A percentile compares a stretch with the other conserved stretches of the same genome.
Evolutionary conservation across 148 eudicot genomes (phyloP).

Genomic region (Simmondsia chinensis): DNA sequence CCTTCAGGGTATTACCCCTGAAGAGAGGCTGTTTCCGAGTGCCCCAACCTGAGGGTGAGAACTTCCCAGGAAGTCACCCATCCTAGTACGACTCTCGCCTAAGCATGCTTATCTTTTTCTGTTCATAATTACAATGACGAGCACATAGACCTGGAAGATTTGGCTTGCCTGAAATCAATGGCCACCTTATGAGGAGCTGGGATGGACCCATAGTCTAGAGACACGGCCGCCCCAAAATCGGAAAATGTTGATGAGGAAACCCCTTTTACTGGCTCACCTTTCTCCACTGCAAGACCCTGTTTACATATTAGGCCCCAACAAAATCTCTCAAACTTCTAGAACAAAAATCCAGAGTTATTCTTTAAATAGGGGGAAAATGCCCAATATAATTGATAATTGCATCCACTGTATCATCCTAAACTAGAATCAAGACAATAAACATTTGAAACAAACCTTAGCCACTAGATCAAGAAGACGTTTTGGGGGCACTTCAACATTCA

Average conservation of each 20-base stretch:
- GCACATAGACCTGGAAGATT: too few relatives aligned
- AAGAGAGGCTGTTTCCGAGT: too few relatives aligned
- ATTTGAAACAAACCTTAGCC: slow-evolving; percentile 51
- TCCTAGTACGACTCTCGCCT: too few relatives aligned
- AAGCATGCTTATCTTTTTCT: too few relatives aligned
- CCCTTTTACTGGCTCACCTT: slow-evolving; percentile 63
- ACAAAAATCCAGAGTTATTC: neutral
- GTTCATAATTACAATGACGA: too few relatives aligned
- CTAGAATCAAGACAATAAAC: neutral
- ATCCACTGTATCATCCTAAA: too few relatives aligned
- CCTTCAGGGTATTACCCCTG: too few relatives aligned
- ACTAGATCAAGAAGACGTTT: slow-evolving; percentile 78
- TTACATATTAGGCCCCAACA: slow-evolving; percentile 23
- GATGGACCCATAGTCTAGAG: slow-evolving; percentile 52
- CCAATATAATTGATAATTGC: too few relatives aligned
- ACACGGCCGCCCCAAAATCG: slow-evolving; percentile 34
- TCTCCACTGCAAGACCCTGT: slow-evolving; percentile 97
- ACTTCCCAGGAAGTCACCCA: too few relatives aligned
- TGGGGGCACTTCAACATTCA: slow-evolving; percentile 61
- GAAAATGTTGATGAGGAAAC: slow-evolving; percentile 40
- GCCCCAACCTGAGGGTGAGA: too few relatives aligned
- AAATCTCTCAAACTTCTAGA: slow-evolving; percentile 1
- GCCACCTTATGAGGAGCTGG: slow-evolving; percentile 46
- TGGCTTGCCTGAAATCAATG: slow-evolving; percentile 64
- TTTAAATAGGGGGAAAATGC: neutral